Evolutionary conservation across 2,329 filamentous ascomycete genomes (phyloP), one percentile per base, ranked within the genome.

Genomic region (Epichloe sp.): DNA sequence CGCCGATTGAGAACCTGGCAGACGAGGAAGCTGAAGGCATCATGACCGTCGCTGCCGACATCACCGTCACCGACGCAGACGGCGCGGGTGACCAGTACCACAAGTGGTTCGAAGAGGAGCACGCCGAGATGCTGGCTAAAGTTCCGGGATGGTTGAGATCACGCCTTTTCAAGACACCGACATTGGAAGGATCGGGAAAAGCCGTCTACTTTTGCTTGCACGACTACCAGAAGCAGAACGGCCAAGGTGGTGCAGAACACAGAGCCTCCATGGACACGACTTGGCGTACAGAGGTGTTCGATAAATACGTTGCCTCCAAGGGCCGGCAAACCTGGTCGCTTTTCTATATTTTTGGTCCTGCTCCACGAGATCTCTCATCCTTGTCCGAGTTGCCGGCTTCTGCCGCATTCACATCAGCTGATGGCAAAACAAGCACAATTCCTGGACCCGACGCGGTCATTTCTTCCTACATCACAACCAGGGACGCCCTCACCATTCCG

Each of bases 131-230:
- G 76, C 63, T 94, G 52, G 72, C 82, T 54, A 84, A 84, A 60
- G 77, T 90, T 0, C 83, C 86, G 0, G 88, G 88, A 4, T 95
- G 88, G 86, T 68, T 86, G 53, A 80, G 88, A 38, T 84, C 83
- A 15, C 76, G 88, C 40, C 69, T 84, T 42, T 89, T 84, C 66
- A 76, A 78, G 52, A 85, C 84, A 3, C 83, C 82, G 0, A 72
- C 73, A 35, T 71, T 88, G 2, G 80, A 83, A 51, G 70, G 76
- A 6, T 61, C 69, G 26, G 70, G 71, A 17, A 73, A 75, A 21
- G 67, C 72, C 5, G 72, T 74, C 0, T 81, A 78, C 56, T 68
- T 90, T 1, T 75, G 79, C 0, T 71, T 94, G 35, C 83, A 91
- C 63, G 88, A 94, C 57, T 94, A 83, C 62, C 70, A 76, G 6